Evolutionary conservation across 345 rosid genomes (phyloP), one percentile per base, ranked within the genome.

Genomic region (Salix koriyanagi): DNA sequence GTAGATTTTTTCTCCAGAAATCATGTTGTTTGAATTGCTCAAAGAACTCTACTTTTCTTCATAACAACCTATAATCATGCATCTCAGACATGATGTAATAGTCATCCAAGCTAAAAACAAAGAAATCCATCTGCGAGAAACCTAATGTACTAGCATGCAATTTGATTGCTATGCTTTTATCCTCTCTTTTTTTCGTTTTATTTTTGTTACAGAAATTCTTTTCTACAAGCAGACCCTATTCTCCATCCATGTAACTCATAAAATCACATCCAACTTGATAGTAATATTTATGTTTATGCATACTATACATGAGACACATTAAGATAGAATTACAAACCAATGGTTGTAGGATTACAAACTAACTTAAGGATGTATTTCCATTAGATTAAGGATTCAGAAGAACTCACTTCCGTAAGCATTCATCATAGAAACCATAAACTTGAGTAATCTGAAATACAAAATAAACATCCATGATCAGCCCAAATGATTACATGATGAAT

Each of bases 401-500:
- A 82, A 89, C 99, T 93, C 85, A 95, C 99, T 95, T 95, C 85
- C 99, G 84, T 74, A 95, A 90, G 86, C 99, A 95, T 81, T 95
- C 99, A 79, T 93, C 99, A 84, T 95, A 95, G 84, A 95, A 95
- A 52, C 99, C 99, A 91, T 95, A 93, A 79, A 95, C 99, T 84
- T 93, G 98, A 81, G 99, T 95, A 72, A 95, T 93, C 99, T 95
- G 97, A 89, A 83, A 71, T 70, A 58, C 41, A 32, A 79, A 72
- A 79, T 18, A 80, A 62, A 52, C 77, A 50, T 18, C 37, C 28
- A 80, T 46, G 50, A 69, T 76, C 70, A 82, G 52, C 75, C 70
- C 28, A 13, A 34, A n/a, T 32, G 34, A 26, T 73, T 58, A 39
- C 19, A 11, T 58, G 7, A 30, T 41, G 23, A 26, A 54, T 32